Percentiles rank a stretch among this genome's conserved stretches.
Conservation (phyloP, 2,329 filamentous ascomycete species). For the Hymenoscyphus salicellus region DNA sequence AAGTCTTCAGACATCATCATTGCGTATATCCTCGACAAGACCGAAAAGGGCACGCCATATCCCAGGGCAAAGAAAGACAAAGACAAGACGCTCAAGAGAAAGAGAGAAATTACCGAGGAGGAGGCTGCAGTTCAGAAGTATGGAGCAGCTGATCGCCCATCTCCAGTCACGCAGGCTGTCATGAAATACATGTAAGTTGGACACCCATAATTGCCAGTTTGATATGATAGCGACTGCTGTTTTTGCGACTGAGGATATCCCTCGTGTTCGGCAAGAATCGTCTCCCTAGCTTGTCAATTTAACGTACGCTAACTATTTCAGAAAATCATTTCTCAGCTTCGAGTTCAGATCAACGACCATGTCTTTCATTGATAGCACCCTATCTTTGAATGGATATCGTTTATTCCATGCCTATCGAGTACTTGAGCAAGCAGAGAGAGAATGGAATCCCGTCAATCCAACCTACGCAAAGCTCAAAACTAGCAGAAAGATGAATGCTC, state of each 20-base stretch:
- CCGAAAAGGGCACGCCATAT: constrained; percentile 41
- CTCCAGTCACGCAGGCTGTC: constrained; percentile 19
- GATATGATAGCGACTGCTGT: not conserved
- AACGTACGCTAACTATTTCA: constrained; percentile 9
- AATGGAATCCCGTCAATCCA: constrained; percentile 25
- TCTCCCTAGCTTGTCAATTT: too few relatives aligned
- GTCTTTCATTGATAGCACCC: constrained; percentile 37
- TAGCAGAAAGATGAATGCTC: constrained; percentile 25
- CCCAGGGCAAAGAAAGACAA: constrained; percentile 43
- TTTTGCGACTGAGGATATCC: not conserved
- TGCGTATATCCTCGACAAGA: constrained; percentile 41
- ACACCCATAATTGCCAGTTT: not conserved
- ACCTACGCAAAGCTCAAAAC: constrained; percentile 33
- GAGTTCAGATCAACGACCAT: constrained; percentile 40
- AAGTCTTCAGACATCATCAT: constrained; percentile 32
- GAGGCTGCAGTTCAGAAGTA: constrained; percentile 38
- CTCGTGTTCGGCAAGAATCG: not conserved
- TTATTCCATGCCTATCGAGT: constrained; percentile 35
- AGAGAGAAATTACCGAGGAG: constrained; percentile 37
- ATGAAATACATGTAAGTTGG: constrained; percentile 25
- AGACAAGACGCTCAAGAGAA: constrained; percentile 36
- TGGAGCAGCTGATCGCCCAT: constrained; percentile 30
- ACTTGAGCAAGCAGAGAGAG: constrained; percentile 39
- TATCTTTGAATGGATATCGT: constrained; percentile 34
- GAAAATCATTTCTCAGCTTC: constrained; percentile 25